A percentile compares a stretch with the other conserved stretches of the same genome.
Evolutionary conservation across 2,329 filamentous ascomycete species (phyloP).

Genomic region (Chaetomium globosum): DNA sequence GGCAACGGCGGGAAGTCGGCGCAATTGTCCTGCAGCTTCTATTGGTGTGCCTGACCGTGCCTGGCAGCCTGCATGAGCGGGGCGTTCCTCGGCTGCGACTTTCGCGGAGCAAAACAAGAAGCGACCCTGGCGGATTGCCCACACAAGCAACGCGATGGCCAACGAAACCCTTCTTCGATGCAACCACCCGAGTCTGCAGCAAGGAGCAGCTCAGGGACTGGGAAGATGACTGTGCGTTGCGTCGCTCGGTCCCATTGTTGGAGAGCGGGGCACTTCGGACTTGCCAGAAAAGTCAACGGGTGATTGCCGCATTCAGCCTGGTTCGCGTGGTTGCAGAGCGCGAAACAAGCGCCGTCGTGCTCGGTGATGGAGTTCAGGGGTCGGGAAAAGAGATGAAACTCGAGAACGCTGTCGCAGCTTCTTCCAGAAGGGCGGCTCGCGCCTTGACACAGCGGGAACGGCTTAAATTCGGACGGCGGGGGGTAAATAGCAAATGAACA

Average conservation of each 20-base stretch:
- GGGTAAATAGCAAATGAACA: not conserved
- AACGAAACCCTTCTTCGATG: slow-evolving; percentile 1
- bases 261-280: slow-evolving; percentile 18
- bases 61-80: slow-evolving; percentile 23
- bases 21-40: slow-evolving; percentile 21
- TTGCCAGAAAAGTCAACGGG: slow-evolving; percentile 28
- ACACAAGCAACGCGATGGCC: slow-evolving; percentile 1
- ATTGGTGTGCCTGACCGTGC: slow-evolving; percentile 29
- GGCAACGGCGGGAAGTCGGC: slow-evolving; percentile 19
- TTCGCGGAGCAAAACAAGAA: slow-evolving; percentile 8
- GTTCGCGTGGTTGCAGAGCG: slow-evolving; percentile 24
- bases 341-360: slow-evolving; percentile 35
- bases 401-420: slow-evolving; percentile 35
- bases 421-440: slow-evolving; percentile 37
- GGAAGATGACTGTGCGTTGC: too few species aligned
- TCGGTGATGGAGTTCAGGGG: slow-evolving; percentile 26
- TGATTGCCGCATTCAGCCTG: slow-evolving; percentile 28
- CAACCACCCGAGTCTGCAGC: slow-evolving; percentile 7
- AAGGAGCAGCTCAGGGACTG: not conserved
- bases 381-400: slow-evolving; percentile 36
- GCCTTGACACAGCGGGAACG: slow-evolving; percentile 6
- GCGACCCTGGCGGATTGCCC: not conserved
- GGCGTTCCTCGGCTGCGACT: slow-evolving; percentile 14
- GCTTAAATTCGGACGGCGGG: slow-evolving; percentile 21
- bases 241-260: slow-evolving; percentile 19